Base-by-base conservation (phyloP, 192 early-diverging fungal genomes). In the Linnemannia schmuckeri region DNA sequence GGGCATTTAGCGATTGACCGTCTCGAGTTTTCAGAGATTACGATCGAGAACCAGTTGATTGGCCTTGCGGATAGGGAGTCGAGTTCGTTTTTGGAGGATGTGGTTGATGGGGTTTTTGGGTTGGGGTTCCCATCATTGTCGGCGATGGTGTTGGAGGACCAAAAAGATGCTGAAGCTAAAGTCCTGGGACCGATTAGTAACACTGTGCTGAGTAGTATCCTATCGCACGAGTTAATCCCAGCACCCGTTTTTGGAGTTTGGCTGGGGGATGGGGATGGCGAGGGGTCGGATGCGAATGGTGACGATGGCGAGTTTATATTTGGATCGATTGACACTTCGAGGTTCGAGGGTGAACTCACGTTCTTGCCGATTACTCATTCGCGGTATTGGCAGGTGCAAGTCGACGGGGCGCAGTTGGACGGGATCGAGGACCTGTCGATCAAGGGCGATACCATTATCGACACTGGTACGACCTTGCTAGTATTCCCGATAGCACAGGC, bases 171-270 rank as follows among this genome's bases (percentile, higher is more conserved):
- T 0, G 69, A 75, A 17, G 38, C 40, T 9, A 69, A 74, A 20
- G 70, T 52, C 13, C 71, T 70, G n/a, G 74, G 54, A 2, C 68
- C 35, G 6, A 75, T 87, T 27, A 81, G 85, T 22, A 72, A 89
- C n/a, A 90, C 91, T 2, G 92, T 93, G 41, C 80, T 94, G 38
- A 89, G 91, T 54, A 91, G 91, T 49, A 79, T 94, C 22, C 74
- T 93, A 40, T 83, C 87, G 38, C 91, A 95, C 77, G 87, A 89
- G 46, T 75, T 91, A 49, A 86, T 94, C 0, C 89, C 88, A 24
- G 89, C 92, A 38, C 94, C 94, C 13, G 85, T 94, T n/a, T 95
- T 95, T 89, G 93, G 94, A 1, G 94, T 95, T 33, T 94, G 91
- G 80, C 82, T 95, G 10, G 91, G 93, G 18, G 90, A 92, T 70